Base-by-base conservation (phyloP, 257 asterid species). In the Przewalskia tangutica region DNA sequence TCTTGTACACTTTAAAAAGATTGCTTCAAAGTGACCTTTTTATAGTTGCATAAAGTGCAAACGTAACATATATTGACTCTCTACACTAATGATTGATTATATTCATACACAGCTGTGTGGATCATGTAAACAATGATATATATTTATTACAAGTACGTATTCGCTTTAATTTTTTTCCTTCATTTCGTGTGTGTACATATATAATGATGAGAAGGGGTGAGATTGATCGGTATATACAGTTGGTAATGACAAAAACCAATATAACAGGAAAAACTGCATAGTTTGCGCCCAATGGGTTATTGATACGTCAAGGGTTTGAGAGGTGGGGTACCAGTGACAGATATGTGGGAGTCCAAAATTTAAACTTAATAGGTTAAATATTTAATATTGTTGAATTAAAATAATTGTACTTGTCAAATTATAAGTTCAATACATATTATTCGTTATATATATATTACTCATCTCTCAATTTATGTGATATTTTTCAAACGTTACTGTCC, bases 31-130 rank as follows among this genome's bases (percentile, higher is more conserved):
- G 36, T 70, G 85, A 81, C 48, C 80, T 50, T 59, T 88, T 54
- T 90, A 86, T 90, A 89, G 81, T 63, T 82, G 84, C 63, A 86
- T 44, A 84, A 76, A 84, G 86, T 16, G 50, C 32, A 18, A 18
- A 36, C 10, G 40, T 78, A 77, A 13, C 51, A 5, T 7, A 13
- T 76, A 32, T 75, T 50, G 44, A 75, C 46, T 75, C 62, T 75
- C 7, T 75, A 27, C 80, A 50, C 46, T 38, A 2, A 50, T 50
- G 46, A 50, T 75, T 75, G 46, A 51, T 75, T 75, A 50, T 36
- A 50, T 50, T 75, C 80, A 75, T 50, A 75, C 79, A 50, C 79
- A 50, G 14, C 36, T 11, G 58, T 46, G 68, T 40, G 12, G 34
- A 73, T 50, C 38, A n/a, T 73, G 8, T 42, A 13, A 2, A 23